These are phyloP conservation scores for Scorias spongiosa DNA, from an alignment of 2,329 filamentous ascomycete genomes.

Conservation along the genomic window DNA sequence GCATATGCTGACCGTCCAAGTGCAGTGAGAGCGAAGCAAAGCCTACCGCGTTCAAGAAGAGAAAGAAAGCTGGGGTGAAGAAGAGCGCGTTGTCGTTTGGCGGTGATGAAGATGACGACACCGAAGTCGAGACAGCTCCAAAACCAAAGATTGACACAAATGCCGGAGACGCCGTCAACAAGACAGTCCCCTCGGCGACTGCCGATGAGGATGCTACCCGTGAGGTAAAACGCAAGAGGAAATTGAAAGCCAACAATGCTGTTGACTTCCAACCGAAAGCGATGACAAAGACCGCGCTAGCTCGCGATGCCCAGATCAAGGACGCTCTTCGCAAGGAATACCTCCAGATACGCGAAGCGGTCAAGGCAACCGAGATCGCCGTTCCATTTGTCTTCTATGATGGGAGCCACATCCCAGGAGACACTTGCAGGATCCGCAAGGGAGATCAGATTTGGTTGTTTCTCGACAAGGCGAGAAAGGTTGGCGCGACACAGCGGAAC, in stretches of 20 bases:
- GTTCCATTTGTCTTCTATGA: slow-evolving; percentile 97
- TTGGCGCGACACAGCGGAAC: slow-evolving; percentile 43
- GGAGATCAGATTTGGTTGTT: slow-evolving; percentile 90
- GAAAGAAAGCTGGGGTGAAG: slow-evolving; percentile 30
- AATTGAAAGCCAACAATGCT: slow-evolving; percentile 45
- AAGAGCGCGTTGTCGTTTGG: slow-evolving; percentile 55
- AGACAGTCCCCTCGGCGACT: slow-evolving; percentile 1
- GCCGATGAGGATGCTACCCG: slow-evolving; percentile 3
- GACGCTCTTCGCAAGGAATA: slow-evolving; percentile 69
- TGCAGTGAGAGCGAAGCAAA: slow-evolving; percentile 38
- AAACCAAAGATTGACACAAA: slow-evolving; percentile 14
- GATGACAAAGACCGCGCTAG: slow-evolving; percentile 59
- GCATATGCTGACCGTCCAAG: slow-evolving; percentile 38
- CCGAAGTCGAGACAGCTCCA: slow-evolving; percentile 22
- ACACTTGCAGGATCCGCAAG: slow-evolving; percentile 75
- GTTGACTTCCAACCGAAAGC: slow-evolving; percentile 55
- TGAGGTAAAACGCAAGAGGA: slow-evolving; percentile 27
- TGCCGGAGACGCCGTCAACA: slow-evolving; percentile 7
- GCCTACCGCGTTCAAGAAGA: slow-evolving; percentile 39
- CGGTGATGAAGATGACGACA: slow-evolving; percentile 47
- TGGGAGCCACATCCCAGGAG: slow-evolving; percentile 75
- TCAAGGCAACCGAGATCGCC: slow-evolving; percentile 77
- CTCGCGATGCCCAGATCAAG: slow-evolving; percentile 63
- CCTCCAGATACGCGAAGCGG: slow-evolving; percentile 62
- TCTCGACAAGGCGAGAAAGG: slow-evolving; percentile 77